phyloP scores from a whole-genome alignment of 805 yeast genomes.

The Candida fluviatilis region DNA sequence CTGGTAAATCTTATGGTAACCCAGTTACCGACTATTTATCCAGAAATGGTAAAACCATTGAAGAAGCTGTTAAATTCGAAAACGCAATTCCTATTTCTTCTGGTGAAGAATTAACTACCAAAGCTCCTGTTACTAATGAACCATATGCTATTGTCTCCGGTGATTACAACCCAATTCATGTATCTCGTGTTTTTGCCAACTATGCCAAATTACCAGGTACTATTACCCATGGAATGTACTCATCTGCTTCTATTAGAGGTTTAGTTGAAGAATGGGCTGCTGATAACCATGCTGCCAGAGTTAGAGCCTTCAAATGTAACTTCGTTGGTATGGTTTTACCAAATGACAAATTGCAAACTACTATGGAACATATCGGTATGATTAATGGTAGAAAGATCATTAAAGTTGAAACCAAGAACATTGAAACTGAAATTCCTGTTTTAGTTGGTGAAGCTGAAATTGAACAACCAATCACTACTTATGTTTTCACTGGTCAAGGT shows the following conservation, averaged over 20 bases:
- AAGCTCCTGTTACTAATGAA: conserved; percentile 94
- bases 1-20: conserved; percentile 92
- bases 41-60: conserved; percentile 90
- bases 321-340: conserved; percentile 98
- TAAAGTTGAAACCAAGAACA: conserved; percentile 84
- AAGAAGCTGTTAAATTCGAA: conserved; percentile 89
- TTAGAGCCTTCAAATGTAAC: conserved; percentile 85
- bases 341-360: conserved; percentile 81
- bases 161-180: conserved; percentile 98
- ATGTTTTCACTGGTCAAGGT: conserved; percentile 99
- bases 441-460: conserved; percentile 96
- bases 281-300: conserved; percentile 91
- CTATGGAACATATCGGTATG: conserved; percentile 96
- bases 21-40: conserved; percentile 93
- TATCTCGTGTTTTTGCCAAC: conserved; percentile 87
- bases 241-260: conserved; percentile 92
- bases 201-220: conserved; percentile 96
- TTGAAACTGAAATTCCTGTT: conserved; percentile 72
- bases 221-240: conserved; percentile 98
- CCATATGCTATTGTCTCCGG: conserved; percentile 97
- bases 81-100: conserved; percentile 81
- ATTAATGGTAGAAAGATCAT: conserved; percentile 97
- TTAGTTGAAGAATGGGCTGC: conserved; percentile 99
- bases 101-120: conserved; percentile 56
- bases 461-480: conserved; percentile 95